Evolutionary conservation across 2,329 filamentous ascomycete genomes (phyloP), one percentile per base, ranked within the genome.

Genomic region (Claviceps sorghi): DNA sequence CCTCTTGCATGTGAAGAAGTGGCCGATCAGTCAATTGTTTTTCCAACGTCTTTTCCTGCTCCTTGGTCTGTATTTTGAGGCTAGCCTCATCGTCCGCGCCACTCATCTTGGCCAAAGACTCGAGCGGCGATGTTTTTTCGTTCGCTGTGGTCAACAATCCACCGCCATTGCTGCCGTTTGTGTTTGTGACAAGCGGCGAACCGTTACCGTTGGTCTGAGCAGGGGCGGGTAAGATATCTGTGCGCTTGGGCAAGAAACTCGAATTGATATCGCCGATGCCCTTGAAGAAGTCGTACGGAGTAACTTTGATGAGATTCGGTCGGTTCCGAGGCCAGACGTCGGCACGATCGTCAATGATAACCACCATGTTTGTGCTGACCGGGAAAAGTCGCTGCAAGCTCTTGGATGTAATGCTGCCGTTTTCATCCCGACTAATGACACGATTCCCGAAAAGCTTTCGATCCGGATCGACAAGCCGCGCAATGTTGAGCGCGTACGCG

Each of bases 261-360:
- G 91, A 94, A 71, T 98, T 98, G 73, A 98, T 98, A 67, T 98
- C 93, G 56, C 93, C 93, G 57, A 96, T 95, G 17, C 93, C 93
- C 53, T 94, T 88, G 71, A 97, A 98, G 69, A 98, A 98, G 66
- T 97, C 91, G 66, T 95, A 98, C 0, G 91, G 88, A 1, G 83
- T 83, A 36, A 98, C 93, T 65, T 95, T 95, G 70, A 98, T 88
- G 38, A 98, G 77, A 62, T 98, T 96, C 5, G 86, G 80, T 59
- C 86, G 84, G 76, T 95, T 97, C 59, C 84, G 81, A 1, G 81
- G 81, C 93, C 93, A 98, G 8, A 98, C 91, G 65, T 98, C 93
- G 51, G 88, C 88, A 59, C 93, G 81, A 67, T 98, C 93, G 64
- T 98, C 93, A 58, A 98, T 98, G 61, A 98, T 96, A 54, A 96